Conservation (phyloP, 1,139 yeast species). For the Geotrichum restrictum region DNA sequence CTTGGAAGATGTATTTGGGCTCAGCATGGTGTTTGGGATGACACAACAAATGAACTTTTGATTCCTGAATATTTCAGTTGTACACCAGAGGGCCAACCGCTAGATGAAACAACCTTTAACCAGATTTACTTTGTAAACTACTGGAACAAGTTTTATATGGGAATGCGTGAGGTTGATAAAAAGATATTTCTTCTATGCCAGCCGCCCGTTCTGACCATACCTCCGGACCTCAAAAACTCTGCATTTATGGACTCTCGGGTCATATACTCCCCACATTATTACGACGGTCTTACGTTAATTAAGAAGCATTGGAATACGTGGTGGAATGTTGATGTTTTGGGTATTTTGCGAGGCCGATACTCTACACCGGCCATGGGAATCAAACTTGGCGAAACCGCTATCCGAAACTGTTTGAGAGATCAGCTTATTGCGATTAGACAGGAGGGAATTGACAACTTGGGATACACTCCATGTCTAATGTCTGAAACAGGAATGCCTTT, state of each 20-base stretch:
- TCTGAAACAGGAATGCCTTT: constrained; percentile 95
- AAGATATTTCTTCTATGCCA: constrained; percentile 60
- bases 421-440: constrained; percentile 62
- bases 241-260: constrained; percentile 20
- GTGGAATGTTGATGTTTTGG: constrained; percentile 78
- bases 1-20: constrained; percentile 78
- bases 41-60: constrained; percentile 35
- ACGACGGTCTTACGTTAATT: constrained; percentile 90
- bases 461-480: constrained; percentile 51
- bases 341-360: constrained; percentile 78
- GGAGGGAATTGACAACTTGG: constrained; percentile 49
- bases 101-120: constrained; percentile 53
- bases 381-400: constrained; percentile 73
- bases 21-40: constrained; percentile 71
- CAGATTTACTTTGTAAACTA: constrained; percentile 59
- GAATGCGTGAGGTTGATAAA: constrained; percentile 36
- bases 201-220: constrained; percentile 75
- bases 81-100: constrained; percentile 36
- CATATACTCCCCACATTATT: constrained; percentile 75
- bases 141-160: constrained; percentile 47
- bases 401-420: constrained; percentile 62
- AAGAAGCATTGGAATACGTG: constrained; percentile 64
- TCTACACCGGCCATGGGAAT: constrained; percentile 66
- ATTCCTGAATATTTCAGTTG: constrained; percentile 49
- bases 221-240: constrained; percentile 60